Base-by-base conservation (phyloP, 148 eudicot genomes). In the Beta vulgaris region DNA sequence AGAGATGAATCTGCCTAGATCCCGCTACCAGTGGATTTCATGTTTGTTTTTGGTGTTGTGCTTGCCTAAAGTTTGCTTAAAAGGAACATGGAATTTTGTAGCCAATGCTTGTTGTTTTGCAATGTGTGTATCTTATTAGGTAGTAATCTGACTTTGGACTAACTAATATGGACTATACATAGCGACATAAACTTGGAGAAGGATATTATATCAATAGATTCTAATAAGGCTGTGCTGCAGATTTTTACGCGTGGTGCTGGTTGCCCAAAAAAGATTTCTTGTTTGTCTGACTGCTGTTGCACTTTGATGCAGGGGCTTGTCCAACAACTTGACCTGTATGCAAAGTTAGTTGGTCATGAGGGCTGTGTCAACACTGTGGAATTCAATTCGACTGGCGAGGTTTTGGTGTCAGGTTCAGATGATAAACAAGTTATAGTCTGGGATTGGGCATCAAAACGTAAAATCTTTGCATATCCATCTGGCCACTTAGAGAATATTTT, bases 311-410 rank as follows among this genome's bases (percentile, higher is more conserved):
- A 92, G 95, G 84, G 75, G 43, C 42, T 87, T 76, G 87, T 92
- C 51, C 81, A 86, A 82, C 78, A 82, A 60, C 79, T 92, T 73
- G 91, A 86, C 81, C 78, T 92, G 51, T 86, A 86, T 66, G 88
- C 82, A 62, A 87, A 84, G 79, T 73, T 92, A 75, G 79, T 75
- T 59, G 97, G 95, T 35, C 97, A 90, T 78, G 83, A 79, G 29
- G 93, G 96, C 51, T 90, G 97, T 77, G 96, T 92, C 29, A 92
- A 90, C 71, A 79, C 97, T 1, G 75, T 87, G 29, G 91, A 89
- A 44, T 92, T 88, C 79, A 87, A 87, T 76, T 83, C 89, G 5
- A 68, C 84, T 46, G 96, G 97, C 44, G 89, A 92, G 53, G 75
- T 37, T 63, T 86, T 92, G 62, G 93, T 84, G 57, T 92, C 97